Evolutionary conservation across 176 grass and related monocot species (phyloP).

Genomic region (Saccharum officinarum): DNA sequence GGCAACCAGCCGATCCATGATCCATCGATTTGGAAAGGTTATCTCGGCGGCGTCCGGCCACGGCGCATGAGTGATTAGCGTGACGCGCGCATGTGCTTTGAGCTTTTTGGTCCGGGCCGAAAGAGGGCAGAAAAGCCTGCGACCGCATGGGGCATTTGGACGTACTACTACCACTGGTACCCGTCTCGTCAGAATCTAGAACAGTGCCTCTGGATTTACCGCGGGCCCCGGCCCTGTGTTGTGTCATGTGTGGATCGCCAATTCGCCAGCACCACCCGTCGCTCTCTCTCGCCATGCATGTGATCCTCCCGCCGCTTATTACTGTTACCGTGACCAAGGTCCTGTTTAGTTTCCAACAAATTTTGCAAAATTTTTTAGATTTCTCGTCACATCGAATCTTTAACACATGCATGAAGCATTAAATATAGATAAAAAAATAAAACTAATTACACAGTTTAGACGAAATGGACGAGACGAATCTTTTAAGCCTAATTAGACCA

Average conservation of each 20-base stretch:
- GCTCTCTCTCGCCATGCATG: not conserved
- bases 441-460: too few relatives aligned
- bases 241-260: not conserved
- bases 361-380: too few relatives aligned
- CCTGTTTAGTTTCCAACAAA: too few relatives aligned
- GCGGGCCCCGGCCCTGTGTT: too few relatives aligned
- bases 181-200: constrained; percentile 45
- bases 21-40: constrained; percentile 34
- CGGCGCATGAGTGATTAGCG: constrained; percentile 40
- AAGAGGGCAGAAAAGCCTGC: not conserved
- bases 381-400: too few relatives aligned
- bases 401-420: too few relatives aligned
- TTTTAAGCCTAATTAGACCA: too few relatives aligned
- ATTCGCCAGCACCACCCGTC: too few relatives aligned
- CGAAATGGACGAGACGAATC: too few relatives aligned
- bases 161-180: not conserved
- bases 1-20: not conserved
- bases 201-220: constrained; percentile 8
- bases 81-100: constrained; percentile 24
- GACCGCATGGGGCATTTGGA: constrained; percentile 4
- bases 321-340: not conserved
- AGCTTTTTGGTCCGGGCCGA: not conserved
- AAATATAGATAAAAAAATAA: too few relatives aligned
- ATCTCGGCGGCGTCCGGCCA: not conserved
- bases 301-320: not conserved